Base-by-base conservation (phyloP, 2,329 filamentous ascomycete genomes). In the Neurospora crassa region DNA sequence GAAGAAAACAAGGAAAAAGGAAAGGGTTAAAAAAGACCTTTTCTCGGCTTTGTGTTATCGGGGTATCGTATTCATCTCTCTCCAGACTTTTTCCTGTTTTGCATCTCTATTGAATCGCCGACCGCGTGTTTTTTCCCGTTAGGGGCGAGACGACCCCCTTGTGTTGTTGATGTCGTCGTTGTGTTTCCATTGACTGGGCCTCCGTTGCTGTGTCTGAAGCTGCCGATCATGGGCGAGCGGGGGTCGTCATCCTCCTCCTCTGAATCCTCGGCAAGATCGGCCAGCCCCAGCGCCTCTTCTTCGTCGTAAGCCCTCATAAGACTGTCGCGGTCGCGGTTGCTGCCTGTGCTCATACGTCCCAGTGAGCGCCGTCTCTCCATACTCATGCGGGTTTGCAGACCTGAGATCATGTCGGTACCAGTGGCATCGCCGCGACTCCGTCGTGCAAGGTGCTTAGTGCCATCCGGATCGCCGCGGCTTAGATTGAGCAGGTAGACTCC, bases 401-500 rank as follows among this genome's bases (percentile, higher is more conserved):
- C 92, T 40, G 94, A 93, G 71, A 99, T 89, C 79, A 92, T 93
- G 79, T 99, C 96, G 16, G 94, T 97, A 14, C 95, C 96, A 5
- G 94, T 92, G 68, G 91, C 92, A 78, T 97, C 93, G 69, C 90
- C 87, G 72, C 88, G 86, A 75, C 86, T 79, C 67, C 83, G 89
- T 70, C 88, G 87, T 70, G 88, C 87, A 43, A 92, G 84, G 74
- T 91, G 80, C 72, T 87, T 88, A 71, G 86, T 89, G 69, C 94
- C 94, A 78, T 97, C 90, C 1, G 96, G 94, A 78, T 99, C 96
- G 75, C 90, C 88, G 77, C 96, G 91, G 0, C 95, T 97, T n/a
- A 99, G 89, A 78, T 98, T 98, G 76, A 98, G 88, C 6, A 98
- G 88, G 81, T 98, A 98, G 70, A 98, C 95, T 40, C 95, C 95